Evolutionary conservation across 2,329 filamentous ascomycete genomes (phyloP), one percentile per base, ranked within the genome.

Genomic region (Phoma herbarum): DNA sequence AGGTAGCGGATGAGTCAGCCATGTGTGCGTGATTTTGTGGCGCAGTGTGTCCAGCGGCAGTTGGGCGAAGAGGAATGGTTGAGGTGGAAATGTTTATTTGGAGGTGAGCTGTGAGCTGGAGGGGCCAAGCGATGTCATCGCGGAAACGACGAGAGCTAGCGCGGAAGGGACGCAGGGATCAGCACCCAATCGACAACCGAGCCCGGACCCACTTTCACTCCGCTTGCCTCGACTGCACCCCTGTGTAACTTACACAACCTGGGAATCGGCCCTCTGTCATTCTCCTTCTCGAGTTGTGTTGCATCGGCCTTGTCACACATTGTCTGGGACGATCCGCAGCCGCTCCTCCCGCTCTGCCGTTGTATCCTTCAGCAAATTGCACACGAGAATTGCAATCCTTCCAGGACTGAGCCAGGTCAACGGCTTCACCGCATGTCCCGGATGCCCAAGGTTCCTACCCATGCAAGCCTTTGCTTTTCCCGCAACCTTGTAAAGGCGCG

Each of bases 1-100:
- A 33, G 20, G 69, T 31, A 25, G 66, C 60, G 26, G 70, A 45
- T 18, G 67, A 46, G 37, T 74, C 70, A 12, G 69, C 68, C 72
- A 74, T 75, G 60, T 16, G n/a, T 20, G 35, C 10, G 41, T 37
- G 26, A 16, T 22, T 25, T 22, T 39, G 22, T 35, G 44, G 42
- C 44, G 49, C 31, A 31, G 16, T 43, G 8, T 28, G 26, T 35
- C 10, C 7, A 22, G 44, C 26, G 23, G 49, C 35, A 7, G 55
- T 28, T 10, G 44, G 28, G 28, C 25, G 37, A 31, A 10, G 25
- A 43, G 16, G n/a, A 31, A 18, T 37, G 37, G 18, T 35, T 48
- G 28, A 44, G 45, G 31, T 45, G 52, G 52, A 41, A 54, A 37
- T 14, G 35, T 29, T 52, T 39, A 12, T 49, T 39, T 49, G 55